Evolutionary conservation across 2,329 filamentous ascomycete genomes (phyloP).

Genomic region (Didymella pinodella): DNA sequence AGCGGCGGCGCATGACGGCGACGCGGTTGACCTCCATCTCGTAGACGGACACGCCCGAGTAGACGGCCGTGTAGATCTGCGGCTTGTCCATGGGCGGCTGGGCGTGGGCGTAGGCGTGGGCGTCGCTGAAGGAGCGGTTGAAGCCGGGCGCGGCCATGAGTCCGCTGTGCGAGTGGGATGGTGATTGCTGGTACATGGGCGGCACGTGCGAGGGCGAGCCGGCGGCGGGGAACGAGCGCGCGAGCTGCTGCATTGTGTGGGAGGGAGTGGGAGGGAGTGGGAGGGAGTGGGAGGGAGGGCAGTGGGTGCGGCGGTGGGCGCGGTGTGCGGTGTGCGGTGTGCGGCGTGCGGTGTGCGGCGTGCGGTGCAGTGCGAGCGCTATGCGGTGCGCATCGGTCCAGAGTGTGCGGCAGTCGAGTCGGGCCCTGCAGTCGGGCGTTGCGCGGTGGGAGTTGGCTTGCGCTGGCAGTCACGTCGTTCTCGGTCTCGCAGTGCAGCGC

Average conservation of each 20-base stretch:
- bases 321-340: background rate
- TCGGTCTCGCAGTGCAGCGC: background rate
- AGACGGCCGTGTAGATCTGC: slow-evolving; percentile 73
- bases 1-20: slow-evolving; percentile 93
- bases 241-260: slow-evolving; percentile 40
- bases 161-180: slow-evolving; percentile 31
- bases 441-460: background rate
- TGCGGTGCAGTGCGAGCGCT: slow-evolving; percentile 11
- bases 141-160: slow-evolving; percentile 48
- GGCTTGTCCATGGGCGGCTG: slow-evolving; percentile 55
- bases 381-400: slow-evolving; percentile 26
- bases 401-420: slow-evolving; percentile 9
- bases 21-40: slow-evolving; percentile 97
- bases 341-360: background rate
- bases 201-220: slow-evolving; percentile 29
- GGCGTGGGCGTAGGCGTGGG: slow-evolving; percentile 42
- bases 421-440: no score
- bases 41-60: slow-evolving; percentile 95
- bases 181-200: slow-evolving; percentile 12
- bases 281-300: background rate
- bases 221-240: slow-evolving; percentile 38
- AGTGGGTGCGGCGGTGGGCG: background rate
- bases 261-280: no score
- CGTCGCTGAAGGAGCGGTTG: slow-evolving; percentile 51
- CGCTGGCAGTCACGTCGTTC: background rate